A percentile compares a stretch with the other conserved stretches of the same genome.
Evolutionary conservation across 768 basidiomycete genomes (phyloP).

Genomic region (Hygrocybe punicea): DNA sequence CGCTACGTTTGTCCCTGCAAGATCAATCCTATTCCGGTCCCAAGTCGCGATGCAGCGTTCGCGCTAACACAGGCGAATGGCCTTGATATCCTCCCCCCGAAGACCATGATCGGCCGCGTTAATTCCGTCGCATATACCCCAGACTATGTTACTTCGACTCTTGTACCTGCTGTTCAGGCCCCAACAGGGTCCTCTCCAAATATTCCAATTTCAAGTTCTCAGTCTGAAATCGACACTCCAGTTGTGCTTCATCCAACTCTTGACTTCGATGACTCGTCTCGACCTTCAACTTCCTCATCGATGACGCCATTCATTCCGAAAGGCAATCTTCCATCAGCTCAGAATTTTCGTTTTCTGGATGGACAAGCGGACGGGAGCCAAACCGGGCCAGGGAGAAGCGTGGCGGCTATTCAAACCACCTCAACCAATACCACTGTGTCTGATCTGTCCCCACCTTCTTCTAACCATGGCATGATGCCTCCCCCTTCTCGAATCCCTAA

Average conservation of each 20-base stretch:
- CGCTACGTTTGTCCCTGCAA: slow-evolving; percentile 73
- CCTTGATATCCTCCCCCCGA: background rate
- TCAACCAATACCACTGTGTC: background rate
- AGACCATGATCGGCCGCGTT: background rate
- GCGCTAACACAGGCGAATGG: background rate
- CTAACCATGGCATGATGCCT: slow-evolving; percentile 19
- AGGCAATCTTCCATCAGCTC: background rate
- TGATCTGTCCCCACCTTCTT: slow-evolving; percentile 23
- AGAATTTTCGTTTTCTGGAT: background rate
- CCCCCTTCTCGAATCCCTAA: slow-evolving; percentile 27
- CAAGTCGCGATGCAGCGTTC: background rate
- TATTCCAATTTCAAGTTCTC: slow-evolving; percentile 2
- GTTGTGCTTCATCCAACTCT: slow-evolving; percentile 4
- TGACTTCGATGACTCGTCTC: slow-evolving; percentile 2
- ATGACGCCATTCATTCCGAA: background rate
- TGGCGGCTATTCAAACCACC: background rate
- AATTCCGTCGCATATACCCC: background rate
- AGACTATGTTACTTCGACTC: background rate
- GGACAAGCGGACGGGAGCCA: background rate
- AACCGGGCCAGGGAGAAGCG: background rate
- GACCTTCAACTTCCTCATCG: slow-evolving; percentile 24
- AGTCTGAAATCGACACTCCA: slow-evolving; percentile 10
- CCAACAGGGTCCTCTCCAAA: slow-evolving; percentile 15
- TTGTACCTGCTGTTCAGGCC: background rate
- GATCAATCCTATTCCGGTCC: slow-evolving; percentile 41